Base-by-base conservation (phyloP, 2,329 filamentous ascomycete species). In the Colletotrichum echinochloae region DNA sequence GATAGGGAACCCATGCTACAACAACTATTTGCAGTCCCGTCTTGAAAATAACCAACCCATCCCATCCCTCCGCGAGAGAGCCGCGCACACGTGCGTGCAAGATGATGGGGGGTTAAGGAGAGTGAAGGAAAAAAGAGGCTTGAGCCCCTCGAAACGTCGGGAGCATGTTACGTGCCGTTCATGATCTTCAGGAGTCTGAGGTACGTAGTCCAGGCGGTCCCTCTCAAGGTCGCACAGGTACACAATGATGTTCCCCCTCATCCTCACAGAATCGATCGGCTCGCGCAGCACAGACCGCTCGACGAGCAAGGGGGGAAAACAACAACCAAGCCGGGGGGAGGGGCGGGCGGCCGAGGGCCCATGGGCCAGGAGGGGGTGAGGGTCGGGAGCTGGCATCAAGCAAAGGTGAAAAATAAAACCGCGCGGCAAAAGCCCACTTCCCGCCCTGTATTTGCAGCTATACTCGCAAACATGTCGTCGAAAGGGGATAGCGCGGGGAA, bases 381-480 rank as follows among this genome's bases (percentile, higher is more conserved):
- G 12, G 11, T 55, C 6, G 35, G 33, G 44, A 23, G 18, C 39
- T 20, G 41, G 41, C 41, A 46, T 23, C 20, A 23, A 2, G 9
- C 2, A 1, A 23, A 46, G 20, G 41, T n/a, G 9, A 23, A 39
- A 54, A 49, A 11, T 46, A 26, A 62, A 54, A 39, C 23, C 18
- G 54, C 56, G 48, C 23, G 56, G 39, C 57, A 67, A 35, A 52
- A 52, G 49, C 51, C n/a, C n/a, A n/a, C n/a, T n/a, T n/a, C n/a
- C n/a, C n/a, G 51, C 28, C 51, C 56, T 14, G 16, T 28, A 11
- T 9, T 2, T 23, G 41, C 41, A 23, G 20, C 20, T 46, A 46
- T n/a, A 20, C 44, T 67, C 67, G 67, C 64, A 52, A 70, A 37
- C 44, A 70, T 57, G 62, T 51, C 64, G 57, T 70, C 57, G 57